Conservation (phyloP, 441 rosid species). For the Pelargonium australe region DNA sequence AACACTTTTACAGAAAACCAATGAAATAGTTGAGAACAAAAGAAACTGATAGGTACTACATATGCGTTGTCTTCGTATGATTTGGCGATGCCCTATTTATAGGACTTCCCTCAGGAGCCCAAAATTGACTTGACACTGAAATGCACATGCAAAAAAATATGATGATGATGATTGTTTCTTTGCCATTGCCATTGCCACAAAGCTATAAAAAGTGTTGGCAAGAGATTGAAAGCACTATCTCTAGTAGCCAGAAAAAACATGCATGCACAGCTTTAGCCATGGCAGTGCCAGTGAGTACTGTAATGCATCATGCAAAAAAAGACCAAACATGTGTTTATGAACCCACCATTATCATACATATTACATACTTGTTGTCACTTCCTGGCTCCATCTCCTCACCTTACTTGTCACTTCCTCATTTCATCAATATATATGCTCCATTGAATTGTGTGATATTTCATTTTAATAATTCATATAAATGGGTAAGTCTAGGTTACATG, state of each 20-base stretch:
- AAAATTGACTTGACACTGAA: neutral
- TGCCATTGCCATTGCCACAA: too few species aligned
- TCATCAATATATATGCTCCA: neutral
- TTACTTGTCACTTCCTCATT: neutral
- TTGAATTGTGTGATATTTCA: too few species aligned
- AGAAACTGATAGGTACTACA: neutral
- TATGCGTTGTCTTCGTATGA: neutral
- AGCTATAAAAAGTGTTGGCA: neutral
- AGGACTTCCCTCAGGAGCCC: neutral
- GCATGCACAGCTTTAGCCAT: too few species aligned
- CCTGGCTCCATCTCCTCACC: neutral
- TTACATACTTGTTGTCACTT: neutral
- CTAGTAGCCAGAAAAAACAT: neutral
- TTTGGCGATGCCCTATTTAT: neutral
- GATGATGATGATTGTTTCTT: neutral
- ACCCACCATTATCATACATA: too few species aligned
- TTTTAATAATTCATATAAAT: too few species aligned
- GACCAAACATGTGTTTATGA: neutral
- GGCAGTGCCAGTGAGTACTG: neutral
- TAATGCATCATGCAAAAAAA: too few species aligned
- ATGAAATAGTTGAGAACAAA: too few species aligned
- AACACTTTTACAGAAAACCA: too few species aligned
- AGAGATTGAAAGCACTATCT: neutral
- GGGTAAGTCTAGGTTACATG: too few species aligned
- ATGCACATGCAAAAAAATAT: neutral